These are phyloP conservation scores for Picea glauca DNA, from an alignment of 75 land plant genomes.

Conservation along the genomic window DNA sequence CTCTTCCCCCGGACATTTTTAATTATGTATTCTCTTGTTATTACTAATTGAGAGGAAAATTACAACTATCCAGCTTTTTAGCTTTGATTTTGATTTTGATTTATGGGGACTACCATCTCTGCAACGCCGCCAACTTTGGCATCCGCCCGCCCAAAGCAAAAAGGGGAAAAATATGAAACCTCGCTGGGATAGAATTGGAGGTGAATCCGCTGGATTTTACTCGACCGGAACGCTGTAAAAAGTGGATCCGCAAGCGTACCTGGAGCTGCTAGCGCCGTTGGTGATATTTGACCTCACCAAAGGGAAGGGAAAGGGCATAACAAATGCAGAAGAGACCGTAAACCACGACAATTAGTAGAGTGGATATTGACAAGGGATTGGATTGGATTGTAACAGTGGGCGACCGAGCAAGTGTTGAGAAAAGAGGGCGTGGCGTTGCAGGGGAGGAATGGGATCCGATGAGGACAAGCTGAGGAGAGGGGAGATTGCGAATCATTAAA, in stretches of 20 bases:
- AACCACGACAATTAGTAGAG: background rate
- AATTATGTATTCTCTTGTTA: too few species aligned
- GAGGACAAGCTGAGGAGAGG: too few species aligned
- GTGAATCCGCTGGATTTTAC: background rate
- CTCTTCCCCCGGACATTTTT: slow-evolving; percentile 4
- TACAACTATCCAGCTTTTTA: background rate
- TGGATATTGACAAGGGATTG: too few species aligned
- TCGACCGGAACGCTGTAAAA: background rate
- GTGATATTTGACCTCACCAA: background rate
- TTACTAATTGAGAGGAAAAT: background rate
- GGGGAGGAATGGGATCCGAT: too few species aligned
- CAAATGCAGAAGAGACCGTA: background rate
- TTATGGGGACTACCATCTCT: background rate
- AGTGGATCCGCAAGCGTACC: too few species aligned
- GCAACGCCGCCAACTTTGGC: background rate
- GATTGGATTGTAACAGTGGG: too few species aligned
- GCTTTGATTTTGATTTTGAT: too few species aligned
- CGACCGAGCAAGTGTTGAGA: too few species aligned
- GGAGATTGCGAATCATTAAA: too few species aligned
- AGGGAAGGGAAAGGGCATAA: background rate
- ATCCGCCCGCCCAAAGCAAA: background rate
- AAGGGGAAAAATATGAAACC: background rate
- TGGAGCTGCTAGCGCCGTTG: too few species aligned
- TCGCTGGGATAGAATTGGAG: background rate
- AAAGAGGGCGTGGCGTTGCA: too few species aligned